These are phyloP conservation scores for Dendrothele bispora DNA, from an alignment of 768 basidiomycete genomes.

Conservation along the genomic window DNA sequence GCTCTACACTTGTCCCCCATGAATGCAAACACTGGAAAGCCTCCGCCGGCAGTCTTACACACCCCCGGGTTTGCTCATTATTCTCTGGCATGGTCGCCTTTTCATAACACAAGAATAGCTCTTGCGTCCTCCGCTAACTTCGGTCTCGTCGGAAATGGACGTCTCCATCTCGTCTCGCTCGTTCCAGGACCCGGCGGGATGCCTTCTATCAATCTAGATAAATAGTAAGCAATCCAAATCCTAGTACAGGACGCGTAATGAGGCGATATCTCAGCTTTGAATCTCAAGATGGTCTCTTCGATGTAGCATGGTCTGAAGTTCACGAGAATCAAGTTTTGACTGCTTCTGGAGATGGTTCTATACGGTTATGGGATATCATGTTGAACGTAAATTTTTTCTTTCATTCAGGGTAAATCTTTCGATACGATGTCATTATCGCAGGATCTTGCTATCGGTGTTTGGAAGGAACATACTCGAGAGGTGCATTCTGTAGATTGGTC, in stretches of 20 bases:
- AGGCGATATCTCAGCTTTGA: slow-evolving; percentile 63
- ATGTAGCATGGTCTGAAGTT: slow-evolving; percentile 92
- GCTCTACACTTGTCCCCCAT: not conserved
- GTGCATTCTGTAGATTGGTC: slow-evolving; percentile 96
- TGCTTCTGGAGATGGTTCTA: slow-evolving; percentile 86
- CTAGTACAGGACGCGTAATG: not conserved
- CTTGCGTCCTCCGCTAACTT: slow-evolving; percentile 89
- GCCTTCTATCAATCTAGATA: slow-evolving; percentile 54
- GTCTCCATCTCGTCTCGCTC: slow-evolving; percentile 69
- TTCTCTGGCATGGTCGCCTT: slow-evolving; percentile 81
- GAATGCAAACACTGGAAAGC: slow-evolving; percentile 33
- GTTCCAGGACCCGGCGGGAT: slow-evolving; percentile 44
- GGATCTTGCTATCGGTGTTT: slow-evolving; percentile 87
- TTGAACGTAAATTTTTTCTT: slow-evolving; percentile 59
- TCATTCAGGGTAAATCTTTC: not conserved
- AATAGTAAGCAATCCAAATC: slow-evolving; percentile 52
- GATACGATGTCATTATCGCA: slow-evolving; percentile 38
- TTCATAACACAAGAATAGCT: slow-evolving; percentile 72
- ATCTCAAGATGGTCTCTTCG: slow-evolving; percentile 87
- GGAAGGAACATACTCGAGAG: slow-evolving; percentile 94
- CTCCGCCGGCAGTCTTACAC: slow-evolving; percentile 52
- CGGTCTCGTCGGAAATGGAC: slow-evolving; percentile 92
- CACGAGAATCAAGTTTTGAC: slow-evolving; percentile 94
- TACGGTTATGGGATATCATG: slow-evolving; percentile 88
- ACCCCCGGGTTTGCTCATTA: slow-evolving; percentile 88